Conservation (phyloP, 2,329 filamentous ascomycete genomes). For the Aureobasidium namibiae region DNA sequence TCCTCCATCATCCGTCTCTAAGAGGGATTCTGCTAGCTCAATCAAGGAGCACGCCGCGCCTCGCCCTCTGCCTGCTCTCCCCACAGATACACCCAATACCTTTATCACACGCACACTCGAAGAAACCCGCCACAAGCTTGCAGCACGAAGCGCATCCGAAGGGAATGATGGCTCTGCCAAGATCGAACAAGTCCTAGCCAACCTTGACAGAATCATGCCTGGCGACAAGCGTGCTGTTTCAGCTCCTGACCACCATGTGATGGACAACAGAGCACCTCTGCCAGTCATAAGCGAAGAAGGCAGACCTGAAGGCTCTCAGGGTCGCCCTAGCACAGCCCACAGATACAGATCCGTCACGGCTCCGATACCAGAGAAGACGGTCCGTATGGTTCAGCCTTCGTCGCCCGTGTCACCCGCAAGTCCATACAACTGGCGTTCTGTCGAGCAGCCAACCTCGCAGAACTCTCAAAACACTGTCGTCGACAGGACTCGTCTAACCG, state of each 20-base stretch:
- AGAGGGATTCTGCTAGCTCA: slow-evolving; percentile 16
- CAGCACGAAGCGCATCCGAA: slow-evolving; percentile 42
- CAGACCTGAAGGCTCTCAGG: slow-evolving; percentile 24
- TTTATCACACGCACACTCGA: slow-evolving; percentile 48
- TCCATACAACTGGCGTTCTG: slow-evolving; percentile 49
- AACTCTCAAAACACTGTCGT: slow-evolving; percentile 5
- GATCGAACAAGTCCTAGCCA: slow-evolving; percentile 50
- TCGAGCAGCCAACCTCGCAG: background rate
- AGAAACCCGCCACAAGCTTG: slow-evolving; percentile 51
- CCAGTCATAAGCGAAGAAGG: slow-evolving; percentile 47
- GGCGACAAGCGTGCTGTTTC: slow-evolving; percentile 36
- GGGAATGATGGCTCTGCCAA: slow-evolving; percentile 38
- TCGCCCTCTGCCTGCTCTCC: slow-evolving; percentile 38
- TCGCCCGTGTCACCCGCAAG: slow-evolving; percentile 40
- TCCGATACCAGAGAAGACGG: slow-evolving; percentile 37
- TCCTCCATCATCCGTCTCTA: slow-evolving; percentile 42
- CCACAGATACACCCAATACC: slow-evolving; percentile 41
- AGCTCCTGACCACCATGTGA: slow-evolving; percentile 31
- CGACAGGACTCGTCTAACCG: slow-evolving; percentile 12
- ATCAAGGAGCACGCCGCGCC: slow-evolving; percentile 29
- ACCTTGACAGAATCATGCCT: slow-evolving; percentile 29
- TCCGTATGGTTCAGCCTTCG: slow-evolving; percentile 49
- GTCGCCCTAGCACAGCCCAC: slow-evolving; percentile 22
- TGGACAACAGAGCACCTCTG: slow-evolving; percentile 29
- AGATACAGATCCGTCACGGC: slow-evolving; percentile 36